Base-by-base conservation (phyloP, 331 rosid species). In the Malus hybrid region DNA sequence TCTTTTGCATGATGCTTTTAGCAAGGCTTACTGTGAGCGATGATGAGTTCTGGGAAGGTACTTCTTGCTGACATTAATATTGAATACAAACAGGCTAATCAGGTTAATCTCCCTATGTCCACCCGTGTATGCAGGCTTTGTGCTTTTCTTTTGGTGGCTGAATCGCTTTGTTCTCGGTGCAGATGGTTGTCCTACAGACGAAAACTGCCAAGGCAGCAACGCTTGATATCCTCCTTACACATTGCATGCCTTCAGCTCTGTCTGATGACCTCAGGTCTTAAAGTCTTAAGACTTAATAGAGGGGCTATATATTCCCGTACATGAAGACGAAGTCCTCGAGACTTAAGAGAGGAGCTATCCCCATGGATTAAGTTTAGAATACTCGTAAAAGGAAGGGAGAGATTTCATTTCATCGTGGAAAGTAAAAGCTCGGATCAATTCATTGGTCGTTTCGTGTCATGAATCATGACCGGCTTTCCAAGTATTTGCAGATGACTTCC, bases 31-130 rank as follows among this genome's bases (percentile, higher is more conserved):
- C 96, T 0, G 97, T 89, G 80, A 88, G 84, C 59, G 91, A 89
- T 72, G 91, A 92, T 48, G 93, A 92, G 83, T 88, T 92, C 78
- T 91, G 93, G 97, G 81, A 89, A 79, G 96, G 97, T 92, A 42
- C 46, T 42, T 42, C 1, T 42, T 42, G 46, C 5, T 42, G 46
- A 42, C 46, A 42, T 42, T 42, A 92, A 92, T 78, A 90, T 92
- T 69, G 96, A 48, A 48, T 48, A 48, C 55, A 48, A 48, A 5
- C 55, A 48, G 55, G 7, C 24, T 55, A 67, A 48, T 15, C 55
- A 48, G 55, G 7, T 29, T 55, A 67, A 79, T 36, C 44, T 36
- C 42, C 2, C 44, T 36, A 3, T 2, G 10, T 36, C 44, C 44
- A 36, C 44, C 44, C 44, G 44, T 36, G 44, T 0, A 36, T 36